Percentiles rank a stretch among this genome's conserved stretches.
Conservation (phyloP, 1,139 yeast species). For the Kazachstania sp. region DNA sequence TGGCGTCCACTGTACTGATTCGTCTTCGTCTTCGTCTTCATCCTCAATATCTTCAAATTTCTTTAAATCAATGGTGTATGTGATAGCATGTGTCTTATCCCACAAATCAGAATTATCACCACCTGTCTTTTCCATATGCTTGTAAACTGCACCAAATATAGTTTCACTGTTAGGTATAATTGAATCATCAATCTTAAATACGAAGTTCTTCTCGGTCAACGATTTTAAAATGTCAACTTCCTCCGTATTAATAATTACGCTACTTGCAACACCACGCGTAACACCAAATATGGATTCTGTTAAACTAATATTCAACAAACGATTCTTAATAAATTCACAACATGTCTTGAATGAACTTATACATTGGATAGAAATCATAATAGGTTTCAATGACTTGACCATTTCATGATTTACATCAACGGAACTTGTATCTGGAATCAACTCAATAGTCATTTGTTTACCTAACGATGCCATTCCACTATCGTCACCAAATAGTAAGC, state of each 20-base stretch:
- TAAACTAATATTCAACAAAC: conserved; percentile 28
- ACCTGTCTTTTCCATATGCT: conserved; percentile 38
- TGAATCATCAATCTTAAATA: conserved; percentile 56
- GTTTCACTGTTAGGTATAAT: conserved; percentile 62
- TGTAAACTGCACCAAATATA: conserved; percentile 69
- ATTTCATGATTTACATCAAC: conserved; percentile 16
- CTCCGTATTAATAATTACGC: neutral
- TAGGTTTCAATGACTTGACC: neutral
- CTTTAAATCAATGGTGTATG: conserved; percentile 35
- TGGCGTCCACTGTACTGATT: conserved; percentile 3
- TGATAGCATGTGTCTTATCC: conserved; percentile 47
- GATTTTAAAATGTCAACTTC: conserved; percentile 3
- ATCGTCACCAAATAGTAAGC: conserved; percentile 38
- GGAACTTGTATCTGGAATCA: conserved; percentile 32
- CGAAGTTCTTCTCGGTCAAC: conserved; percentile 40
- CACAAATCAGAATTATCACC: conserved; percentile 47
- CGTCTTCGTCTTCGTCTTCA: neutral
- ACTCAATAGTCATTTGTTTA: conserved; percentile 56
- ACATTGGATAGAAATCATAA: conserved; percentile 1
- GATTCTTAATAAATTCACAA: conserved; percentile 48
- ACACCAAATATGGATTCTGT: conserved; percentile 16
- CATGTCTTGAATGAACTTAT: conserved; percentile 76
- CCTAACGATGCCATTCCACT: conserved; percentile 55
- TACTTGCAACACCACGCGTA: neutral
- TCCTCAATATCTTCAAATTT: conserved; percentile 5